Conservation (phyloP, 768 basidiomycete genomes). For the Roridomyces roridus region DNA sequence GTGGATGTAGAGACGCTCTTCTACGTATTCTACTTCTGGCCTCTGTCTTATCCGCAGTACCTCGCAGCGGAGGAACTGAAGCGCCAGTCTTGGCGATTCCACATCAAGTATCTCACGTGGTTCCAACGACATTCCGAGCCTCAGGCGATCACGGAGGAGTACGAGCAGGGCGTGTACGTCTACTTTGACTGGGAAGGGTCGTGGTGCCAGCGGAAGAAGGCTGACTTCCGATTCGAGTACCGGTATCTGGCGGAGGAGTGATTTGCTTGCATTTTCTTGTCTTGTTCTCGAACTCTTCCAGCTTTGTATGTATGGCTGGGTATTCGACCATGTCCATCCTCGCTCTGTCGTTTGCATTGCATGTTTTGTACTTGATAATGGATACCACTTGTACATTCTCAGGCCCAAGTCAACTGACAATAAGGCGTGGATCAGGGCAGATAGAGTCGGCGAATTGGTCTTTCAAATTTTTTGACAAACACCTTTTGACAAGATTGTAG, state of each 20-base stretch:
- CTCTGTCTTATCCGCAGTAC: slow-evolving; percentile 98
- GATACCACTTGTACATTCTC: too few relatives aligned
- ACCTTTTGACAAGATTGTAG: too few relatives aligned
- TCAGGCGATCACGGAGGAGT: slow-evolving; percentile 92
- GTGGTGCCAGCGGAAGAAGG: slow-evolving; percentile 97
- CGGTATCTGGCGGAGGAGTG: slow-evolving; percentile 93
- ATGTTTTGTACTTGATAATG: too few relatives aligned
- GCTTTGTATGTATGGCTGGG: neutral
- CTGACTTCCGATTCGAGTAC: slow-evolving; percentile 94
- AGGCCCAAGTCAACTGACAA: too few relatives aligned
- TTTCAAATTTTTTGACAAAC: too few relatives aligned
- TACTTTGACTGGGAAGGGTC: slow-evolving; percentile 99
- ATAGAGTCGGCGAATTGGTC: too few relatives aligned
- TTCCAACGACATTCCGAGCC: slow-evolving; percentile 71
- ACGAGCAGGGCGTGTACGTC: slow-evolving; percentile 97
- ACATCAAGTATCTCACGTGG: slow-evolving; percentile 99
- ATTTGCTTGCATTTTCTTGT: slow-evolving; percentile 19
- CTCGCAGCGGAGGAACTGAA: slow-evolving; percentile 97
- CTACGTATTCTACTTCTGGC: slow-evolving; percentile 97
- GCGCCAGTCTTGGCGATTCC: slow-evolving; percentile 98
- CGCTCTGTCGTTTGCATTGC: too few relatives aligned
- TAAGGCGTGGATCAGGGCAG: too few relatives aligned
- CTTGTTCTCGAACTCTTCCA: neutral
- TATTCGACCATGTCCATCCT: neutral
- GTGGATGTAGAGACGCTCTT: slow-evolving; percentile 97